phyloP scores from a whole-genome alignment of 1,284 basidiomycete species.

The Irpex sp. region DNA sequence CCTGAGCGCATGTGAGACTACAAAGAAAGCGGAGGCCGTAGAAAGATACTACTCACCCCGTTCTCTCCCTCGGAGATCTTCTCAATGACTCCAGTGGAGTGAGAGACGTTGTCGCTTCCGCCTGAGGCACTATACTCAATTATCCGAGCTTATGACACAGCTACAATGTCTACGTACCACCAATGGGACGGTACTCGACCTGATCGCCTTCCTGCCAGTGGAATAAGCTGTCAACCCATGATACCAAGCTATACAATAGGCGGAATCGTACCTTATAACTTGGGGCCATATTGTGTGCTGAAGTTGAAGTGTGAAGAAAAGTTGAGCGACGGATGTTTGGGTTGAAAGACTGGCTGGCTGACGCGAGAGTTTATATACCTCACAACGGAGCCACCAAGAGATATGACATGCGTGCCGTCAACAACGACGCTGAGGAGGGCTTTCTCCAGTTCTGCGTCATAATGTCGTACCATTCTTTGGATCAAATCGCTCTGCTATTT shows the following conservation, averaged over 20 bases:
- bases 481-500: neutral
- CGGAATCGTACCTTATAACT: too few species aligned
- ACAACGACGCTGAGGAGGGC: neutral
- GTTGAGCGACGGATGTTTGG: neutral
- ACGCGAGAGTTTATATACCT: neutral
- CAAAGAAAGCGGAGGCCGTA: neutral
- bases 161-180: constrained; percentile 18
- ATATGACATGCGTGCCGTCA: neutral
- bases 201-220: constrained; percentile 33
- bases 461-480: too few species aligned
- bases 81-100: constrained; percentile 35
- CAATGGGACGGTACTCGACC: constrained; percentile 42
- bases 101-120: constrained; percentile 33
- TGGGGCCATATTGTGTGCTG: too few species aligned
- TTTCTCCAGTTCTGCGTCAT: neutral
- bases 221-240: neutral
- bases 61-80: constrained; percentile 28
- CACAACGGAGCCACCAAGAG: neutral
- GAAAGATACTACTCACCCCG: constrained; percentile 18
- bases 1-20: constrained; percentile 17
- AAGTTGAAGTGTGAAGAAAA: too few species aligned
- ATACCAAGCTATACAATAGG: too few species aligned
- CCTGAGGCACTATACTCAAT: constrained; percentile 19
- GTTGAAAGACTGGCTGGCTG: neutral
- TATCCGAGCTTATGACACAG: neutral